Conservation (phyloP, 2,329 filamentous ascomycete genomes). For the Fusarium buxicola region DNA sequence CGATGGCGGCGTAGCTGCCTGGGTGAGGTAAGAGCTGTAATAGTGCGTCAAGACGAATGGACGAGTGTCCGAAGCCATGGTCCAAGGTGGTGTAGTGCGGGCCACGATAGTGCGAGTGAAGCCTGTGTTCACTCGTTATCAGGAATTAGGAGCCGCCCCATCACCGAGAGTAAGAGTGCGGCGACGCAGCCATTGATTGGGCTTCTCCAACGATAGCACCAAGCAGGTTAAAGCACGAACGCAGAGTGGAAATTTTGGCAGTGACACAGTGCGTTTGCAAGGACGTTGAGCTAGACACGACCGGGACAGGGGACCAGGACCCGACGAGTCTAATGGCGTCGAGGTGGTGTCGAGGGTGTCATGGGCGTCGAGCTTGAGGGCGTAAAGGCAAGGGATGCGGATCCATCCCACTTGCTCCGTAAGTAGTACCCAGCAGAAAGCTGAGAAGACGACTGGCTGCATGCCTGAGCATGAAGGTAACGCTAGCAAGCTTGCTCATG, state of each 20-base stretch:
- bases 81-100: slow-evolving; percentile 36
- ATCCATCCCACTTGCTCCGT: slow-evolving; percentile 34
- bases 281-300: slow-evolving; percentile 34
- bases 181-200: slow-evolving; percentile 24
- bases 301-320: slow-evolving; percentile 37
- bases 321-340: slow-evolving; percentile 38
- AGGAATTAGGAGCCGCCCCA: slow-evolving; percentile 20
- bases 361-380: slow-evolving; percentile 19
- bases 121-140: slow-evolving; percentile 19
- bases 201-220: slow-evolving; percentile 11
- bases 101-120: slow-evolving; percentile 25
- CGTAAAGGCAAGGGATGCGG: slow-evolving; percentile 38
- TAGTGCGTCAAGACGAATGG: slow-evolving; percentile 19
- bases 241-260: slow-evolving; percentile 20
- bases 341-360: slow-evolving; percentile 30
- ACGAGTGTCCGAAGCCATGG: slow-evolving; percentile 23
- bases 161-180: slow-evolving; percentile 16
- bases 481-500: slow-evolving; percentile 34
- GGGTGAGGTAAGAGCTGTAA: slow-evolving; percentile 18
- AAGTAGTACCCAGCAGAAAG: slow-evolving; percentile 26
- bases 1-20: slow-evolving; percentile 35
- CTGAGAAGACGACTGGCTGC: slow-evolving; percentile 33
- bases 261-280: slow-evolving; percentile 34
- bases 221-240: slow-evolving; percentile 20
- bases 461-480: slow-evolving; percentile 32